Conservation (phyloP, 2,329 filamentous ascomycete species). For the Aciculosporium take region DNA sequence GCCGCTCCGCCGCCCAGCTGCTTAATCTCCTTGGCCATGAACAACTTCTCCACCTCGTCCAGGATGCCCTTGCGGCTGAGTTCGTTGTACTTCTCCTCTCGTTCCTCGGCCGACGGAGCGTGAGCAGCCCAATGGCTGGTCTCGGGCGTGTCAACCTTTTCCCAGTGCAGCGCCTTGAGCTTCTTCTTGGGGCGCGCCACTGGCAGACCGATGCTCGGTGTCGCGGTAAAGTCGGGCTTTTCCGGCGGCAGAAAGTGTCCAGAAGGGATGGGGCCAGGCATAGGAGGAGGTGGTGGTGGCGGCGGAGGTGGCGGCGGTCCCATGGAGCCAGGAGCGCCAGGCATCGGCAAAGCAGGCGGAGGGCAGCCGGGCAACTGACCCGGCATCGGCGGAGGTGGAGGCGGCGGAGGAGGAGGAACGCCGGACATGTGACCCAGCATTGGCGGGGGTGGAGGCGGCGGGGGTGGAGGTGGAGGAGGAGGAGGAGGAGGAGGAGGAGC, state of each 20-base stretch:
- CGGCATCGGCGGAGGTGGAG: slow-evolving; percentile 34
- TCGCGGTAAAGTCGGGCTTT: slow-evolving; percentile 38
- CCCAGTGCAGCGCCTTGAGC: slow-evolving; percentile 98
- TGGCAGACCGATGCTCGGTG: slow-evolving; percentile 51
- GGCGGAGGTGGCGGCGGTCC: slow-evolving; percentile 35
- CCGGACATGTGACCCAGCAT: slow-evolving; percentile 26
- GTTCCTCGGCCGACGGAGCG: slow-evolving; percentile 69
- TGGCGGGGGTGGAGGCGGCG: slow-evolving; percentile 37
- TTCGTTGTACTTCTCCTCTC: slow-evolving; percentile 92
- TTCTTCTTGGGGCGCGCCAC: slow-evolving; percentile 94
- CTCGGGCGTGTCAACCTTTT: slow-evolving; percentile 87
- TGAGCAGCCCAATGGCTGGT: slow-evolving; percentile 88
- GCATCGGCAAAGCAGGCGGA: slow-evolving; percentile 27
- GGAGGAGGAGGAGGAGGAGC: slow-evolving; percentile 12
- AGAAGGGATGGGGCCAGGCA: slow-evolving; percentile 49
- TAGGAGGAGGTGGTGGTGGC: slow-evolving; percentile 48
- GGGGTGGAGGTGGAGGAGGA: slow-evolving; percentile 38
- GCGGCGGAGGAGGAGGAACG: slow-evolving; percentile 26
- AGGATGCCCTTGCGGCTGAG: slow-evolving; percentile 88
- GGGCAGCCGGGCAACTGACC: slow-evolving; percentile 15
- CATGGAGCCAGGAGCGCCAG: slow-evolving; percentile 26
- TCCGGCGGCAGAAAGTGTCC: slow-evolving; percentile 67
- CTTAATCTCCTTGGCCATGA: slow-evolving; percentile 95
- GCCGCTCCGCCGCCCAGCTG: slow-evolving; percentile 55
- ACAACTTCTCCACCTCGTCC: slow-evolving; percentile 94